A percentile compares a stretch with the other conserved stretches of the same genome.
These are phyloP conservation scores for Leishmania martiniquensis DNA, from an alignment of 208 protist species.

Conservation along the genomic window DNA sequence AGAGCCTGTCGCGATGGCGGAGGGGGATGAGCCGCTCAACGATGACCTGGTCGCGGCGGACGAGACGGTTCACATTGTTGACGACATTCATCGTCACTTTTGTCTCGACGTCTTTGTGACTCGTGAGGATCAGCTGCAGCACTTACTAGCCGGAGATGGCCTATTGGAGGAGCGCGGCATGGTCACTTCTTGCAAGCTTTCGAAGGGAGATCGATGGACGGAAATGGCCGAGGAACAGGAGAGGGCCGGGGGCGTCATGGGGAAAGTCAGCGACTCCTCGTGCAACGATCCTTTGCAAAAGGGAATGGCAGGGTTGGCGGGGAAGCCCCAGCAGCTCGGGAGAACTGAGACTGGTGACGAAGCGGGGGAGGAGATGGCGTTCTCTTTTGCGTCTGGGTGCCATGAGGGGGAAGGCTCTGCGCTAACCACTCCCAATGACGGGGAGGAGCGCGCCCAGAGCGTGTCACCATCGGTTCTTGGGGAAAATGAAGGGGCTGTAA, in stretches of 20 bases:
- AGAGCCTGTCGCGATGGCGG: neutral
- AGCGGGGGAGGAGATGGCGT: neutral
- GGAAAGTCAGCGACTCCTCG: neutral
- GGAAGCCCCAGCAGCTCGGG: neutral
- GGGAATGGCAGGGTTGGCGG: neutral
- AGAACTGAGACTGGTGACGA: neutral
- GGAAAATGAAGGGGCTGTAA: too few relatives aligned
- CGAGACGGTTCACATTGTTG: neutral
- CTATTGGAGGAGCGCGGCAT: neutral
- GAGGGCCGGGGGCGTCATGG: neutral
- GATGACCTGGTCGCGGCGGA: neutral
- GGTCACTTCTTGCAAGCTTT: neutral
- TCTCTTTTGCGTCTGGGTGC: neutral
- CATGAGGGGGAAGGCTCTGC: neutral
- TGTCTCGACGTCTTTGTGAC: constrained; percentile 1
- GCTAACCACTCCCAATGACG: neutral
- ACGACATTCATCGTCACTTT: neutral
- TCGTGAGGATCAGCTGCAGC: neutral
- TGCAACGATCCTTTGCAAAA: too few relatives aligned
- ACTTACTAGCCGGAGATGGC: neutral
- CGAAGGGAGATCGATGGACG: too few relatives aligned
- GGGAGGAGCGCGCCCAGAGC: neutral
- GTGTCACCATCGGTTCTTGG: too few relatives aligned
- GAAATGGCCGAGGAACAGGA: neutral
- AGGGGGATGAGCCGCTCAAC: neutral